A percentile compares a stretch with the other conserved stretches of the same genome.
Conservation (phyloP, 2,329 filamentous ascomycete genomes). For the Periconia digitata region DNA sequence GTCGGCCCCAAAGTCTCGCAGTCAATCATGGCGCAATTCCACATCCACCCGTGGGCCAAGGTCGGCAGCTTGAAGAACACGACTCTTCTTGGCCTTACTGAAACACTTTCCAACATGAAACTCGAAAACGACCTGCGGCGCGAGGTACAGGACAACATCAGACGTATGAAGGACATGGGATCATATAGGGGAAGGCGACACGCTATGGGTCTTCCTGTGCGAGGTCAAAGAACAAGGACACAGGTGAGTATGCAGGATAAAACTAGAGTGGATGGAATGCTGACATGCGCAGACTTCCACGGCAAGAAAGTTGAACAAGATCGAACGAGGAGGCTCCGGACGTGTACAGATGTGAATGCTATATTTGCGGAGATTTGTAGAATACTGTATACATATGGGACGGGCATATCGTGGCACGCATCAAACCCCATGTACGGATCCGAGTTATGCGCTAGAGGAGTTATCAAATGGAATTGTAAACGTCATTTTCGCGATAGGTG, state of each 20-base stretch:
- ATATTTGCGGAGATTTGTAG: slow-evolving; percentile 18
- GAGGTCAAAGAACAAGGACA: slow-evolving; percentile 84
- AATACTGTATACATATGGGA: slow-evolving; percentile 24
- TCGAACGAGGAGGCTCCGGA: slow-evolving; percentile 53
- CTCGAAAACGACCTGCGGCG: slow-evolving; percentile 86
- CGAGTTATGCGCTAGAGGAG: not conserved
- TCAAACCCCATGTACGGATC: not conserved
- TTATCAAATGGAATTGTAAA: not conserved
- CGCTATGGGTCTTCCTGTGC: slow-evolving; percentile 87
- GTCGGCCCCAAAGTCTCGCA: slow-evolving; percentile 50
- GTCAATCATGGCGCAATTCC: slow-evolving; percentile 82
- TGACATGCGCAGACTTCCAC: slow-evolving; percentile 55
- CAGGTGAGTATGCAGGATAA: slow-evolving; percentile 54
- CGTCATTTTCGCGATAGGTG: no score
- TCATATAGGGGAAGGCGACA: slow-evolving; percentile 86
- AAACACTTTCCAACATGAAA: slow-evolving; percentile 86
- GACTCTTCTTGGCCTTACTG: slow-evolving; percentile 79
- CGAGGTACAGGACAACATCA: slow-evolving; percentile 81
- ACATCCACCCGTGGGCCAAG: slow-evolving; percentile 81
- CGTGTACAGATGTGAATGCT: slow-evolving; percentile 28
- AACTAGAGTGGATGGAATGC: slow-evolving; percentile 2
- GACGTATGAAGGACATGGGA: slow-evolving; percentile 84
- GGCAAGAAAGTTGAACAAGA: slow-evolving; percentile 60
- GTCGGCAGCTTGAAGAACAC: slow-evolving; percentile 73
- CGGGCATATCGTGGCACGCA: slow-evolving; percentile 2